Conservation (phyloP, 1,284 basidiomycete species). For the Cryptococcus depauperatus region DNA sequence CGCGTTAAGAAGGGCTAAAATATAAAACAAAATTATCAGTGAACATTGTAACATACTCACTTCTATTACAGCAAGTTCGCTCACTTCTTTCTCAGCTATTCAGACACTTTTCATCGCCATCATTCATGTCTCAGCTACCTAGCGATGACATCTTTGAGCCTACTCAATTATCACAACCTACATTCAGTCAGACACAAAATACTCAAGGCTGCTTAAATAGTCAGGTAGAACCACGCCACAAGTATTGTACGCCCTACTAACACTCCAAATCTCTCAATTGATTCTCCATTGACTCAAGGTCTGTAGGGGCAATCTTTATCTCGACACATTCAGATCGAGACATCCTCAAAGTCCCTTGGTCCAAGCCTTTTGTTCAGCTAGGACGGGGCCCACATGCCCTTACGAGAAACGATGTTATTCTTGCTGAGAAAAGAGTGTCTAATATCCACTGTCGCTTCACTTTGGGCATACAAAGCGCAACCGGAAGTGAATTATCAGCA, state of each 20-base stretch:
- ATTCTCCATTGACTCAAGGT: not conserved
- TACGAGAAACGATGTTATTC: slow-evolving; percentile 34
- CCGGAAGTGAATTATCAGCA: slow-evolving; percentile 14
- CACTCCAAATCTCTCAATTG: not conserved
- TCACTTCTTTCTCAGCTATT: not conserved
- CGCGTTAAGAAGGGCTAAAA: not conserved
- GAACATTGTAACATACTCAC: no score
- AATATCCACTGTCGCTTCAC: slow-evolving; percentile 40
- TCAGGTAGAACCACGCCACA: slow-evolving; percentile 40
- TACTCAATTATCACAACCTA: slow-evolving; percentile 38
- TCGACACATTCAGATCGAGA: slow-evolving; percentile 33
- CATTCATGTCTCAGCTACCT: not conserved
- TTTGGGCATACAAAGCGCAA: slow-evolving; percentile 25
- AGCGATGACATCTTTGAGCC: slow-evolving; percentile 33
- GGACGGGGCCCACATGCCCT: slow-evolving; percentile 31
- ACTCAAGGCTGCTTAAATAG: slow-evolving; percentile 26
- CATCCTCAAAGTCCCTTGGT: slow-evolving; percentile 44
- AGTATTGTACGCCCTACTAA: slow-evolving; percentile 36
- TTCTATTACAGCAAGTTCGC: no score
- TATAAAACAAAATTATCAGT: no score
- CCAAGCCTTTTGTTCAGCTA: slow-evolving; percentile 29
- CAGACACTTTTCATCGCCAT: not conserved
- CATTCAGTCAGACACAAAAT: slow-evolving; percentile 30
- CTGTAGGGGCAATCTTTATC: slow-evolving; percentile 43
- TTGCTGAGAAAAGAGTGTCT: slow-evolving; percentile 39